These are phyloP conservation scores for Cardiosporidium cionae DNA, from an alignment of 169 alveolate species.

Conservation along the genomic window DNA sequence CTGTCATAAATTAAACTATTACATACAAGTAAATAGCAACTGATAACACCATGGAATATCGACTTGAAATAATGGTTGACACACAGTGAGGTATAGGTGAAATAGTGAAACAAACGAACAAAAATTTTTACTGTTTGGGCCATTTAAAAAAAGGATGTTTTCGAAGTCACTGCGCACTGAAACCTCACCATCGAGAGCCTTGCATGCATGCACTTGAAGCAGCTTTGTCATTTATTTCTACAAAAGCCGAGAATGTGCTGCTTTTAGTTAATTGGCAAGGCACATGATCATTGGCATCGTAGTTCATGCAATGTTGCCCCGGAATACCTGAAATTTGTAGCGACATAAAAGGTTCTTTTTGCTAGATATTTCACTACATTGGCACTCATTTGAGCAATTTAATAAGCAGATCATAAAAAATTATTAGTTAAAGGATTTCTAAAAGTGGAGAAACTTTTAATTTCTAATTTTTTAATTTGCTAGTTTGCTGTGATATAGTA, in stretches of 20 bases:
- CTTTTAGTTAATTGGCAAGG: slow-evolving; percentile 36
- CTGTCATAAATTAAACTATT: no score
- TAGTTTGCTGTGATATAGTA: no score
- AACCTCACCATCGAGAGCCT: no score
- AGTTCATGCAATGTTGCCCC: slow-evolving; percentile 24
- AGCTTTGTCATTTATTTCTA: no score
- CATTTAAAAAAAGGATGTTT: no score
- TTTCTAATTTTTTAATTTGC: not conserved
- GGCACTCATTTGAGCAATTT: not conserved
- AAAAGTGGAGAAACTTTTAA: not conserved
- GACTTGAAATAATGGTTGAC: not conserved
- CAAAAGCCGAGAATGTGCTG: no score
- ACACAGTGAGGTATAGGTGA: not conserved
- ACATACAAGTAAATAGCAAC: not conserved
- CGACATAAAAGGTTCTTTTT: not conserved
- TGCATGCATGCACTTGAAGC: no score
- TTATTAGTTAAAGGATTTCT: not conserved
- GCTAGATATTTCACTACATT: not conserved
- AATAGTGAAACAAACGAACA: not conserved
- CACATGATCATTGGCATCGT: slow-evolving; percentile 19
- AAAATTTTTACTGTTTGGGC: no score
- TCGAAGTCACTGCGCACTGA: no score
- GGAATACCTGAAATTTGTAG: slow-evolving; percentile 18
- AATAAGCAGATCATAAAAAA: not conserved
- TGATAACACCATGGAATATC: not conserved